Evolutionary conservation across 2,329 filamentous ascomycete species (phyloP).

Genomic region (Fonsecaea pugnacius): DNA sequence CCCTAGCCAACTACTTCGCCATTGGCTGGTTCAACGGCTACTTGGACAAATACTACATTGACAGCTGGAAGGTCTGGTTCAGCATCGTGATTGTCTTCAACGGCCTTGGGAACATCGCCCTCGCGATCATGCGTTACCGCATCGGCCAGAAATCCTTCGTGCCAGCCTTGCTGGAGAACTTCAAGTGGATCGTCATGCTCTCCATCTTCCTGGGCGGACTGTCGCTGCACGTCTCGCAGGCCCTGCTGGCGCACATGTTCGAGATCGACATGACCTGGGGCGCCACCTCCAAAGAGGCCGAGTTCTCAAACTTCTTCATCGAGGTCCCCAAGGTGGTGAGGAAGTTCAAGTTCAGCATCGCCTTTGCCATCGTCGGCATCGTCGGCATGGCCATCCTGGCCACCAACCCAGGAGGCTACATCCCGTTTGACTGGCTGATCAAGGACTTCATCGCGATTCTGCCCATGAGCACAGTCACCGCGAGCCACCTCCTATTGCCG

Average conservation of each 20-base stretch:
- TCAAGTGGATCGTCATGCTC: conserved; percentile 66
- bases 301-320: conserved; percentile 79
- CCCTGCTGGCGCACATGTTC: conserved; percentile 80
- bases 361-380: conserved; percentile 51
- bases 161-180: conserved; percentile 58
- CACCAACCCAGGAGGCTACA: conserved; percentile 40
- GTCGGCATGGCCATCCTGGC: conserved; percentile 57
- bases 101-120: conserved; percentile 63
- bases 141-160: conserved; percentile 60
- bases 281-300: conserved; percentile 74
- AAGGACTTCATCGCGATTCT: conserved; percentile 63
- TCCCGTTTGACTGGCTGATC: conserved; percentile 62
- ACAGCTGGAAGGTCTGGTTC: conserved; percentile 68
- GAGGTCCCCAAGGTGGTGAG: conserved; percentile 79
- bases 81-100: conserved; percentile 69
- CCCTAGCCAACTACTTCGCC: conserved; percentile 70
- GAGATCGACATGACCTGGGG: conserved; percentile 83
- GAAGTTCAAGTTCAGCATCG: conserved; percentile 69
- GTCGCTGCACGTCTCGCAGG: conserved; percentile 78
- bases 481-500: conserved; percentile 38
- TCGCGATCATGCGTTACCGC: conserved; percentile 67
- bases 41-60: conserved; percentile 69
- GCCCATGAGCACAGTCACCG: conserved; percentile 59
- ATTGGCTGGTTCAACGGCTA: conserved; percentile 72
- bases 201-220: conserved; percentile 83